A percentile compares a stretch with the other conserved stretches of the same genome.
These are phyloP conservation scores for Neocucurbitaria cava DNA, from an alignment of 2,329 filamentous ascomycete species.

Conservation along the genomic window DNA sequence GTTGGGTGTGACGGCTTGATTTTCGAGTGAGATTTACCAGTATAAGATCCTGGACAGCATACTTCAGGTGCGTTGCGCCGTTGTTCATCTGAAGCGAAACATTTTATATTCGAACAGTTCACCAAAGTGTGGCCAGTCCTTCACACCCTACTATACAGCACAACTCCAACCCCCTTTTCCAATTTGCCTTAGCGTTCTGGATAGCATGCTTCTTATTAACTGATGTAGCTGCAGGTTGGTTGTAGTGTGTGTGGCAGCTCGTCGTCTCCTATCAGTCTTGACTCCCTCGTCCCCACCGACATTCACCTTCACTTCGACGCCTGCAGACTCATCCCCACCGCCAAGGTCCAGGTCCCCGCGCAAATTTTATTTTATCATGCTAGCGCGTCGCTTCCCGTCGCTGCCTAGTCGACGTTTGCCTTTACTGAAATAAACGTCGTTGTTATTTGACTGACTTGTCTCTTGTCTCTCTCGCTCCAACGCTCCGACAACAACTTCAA, in stretches of 20 bases:
- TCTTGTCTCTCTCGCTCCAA: slow-evolving; percentile 3
- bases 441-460: slow-evolving; percentile 1
- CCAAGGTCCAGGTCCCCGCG: background rate
- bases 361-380: slow-evolving; percentile 6
- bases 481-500: background rate
- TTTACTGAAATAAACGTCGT: slow-evolving; percentile 14
- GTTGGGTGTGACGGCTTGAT: slow-evolving; percentile 30
- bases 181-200: too few relatives aligned
- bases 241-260: too few relatives aligned
- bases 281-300: background rate
- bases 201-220: too few relatives aligned
- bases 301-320: slow-evolving; percentile 18
- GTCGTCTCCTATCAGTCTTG: background rate
- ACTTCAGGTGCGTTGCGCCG: background rate
- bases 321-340: slow-evolving; percentile 7
- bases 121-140: too few relatives aligned
- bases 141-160: too few relatives aligned
- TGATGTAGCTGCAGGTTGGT: too few relatives aligned
- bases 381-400: slow-evolving; percentile 14
- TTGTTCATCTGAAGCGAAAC: background rate
- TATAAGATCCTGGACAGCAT: background rate
- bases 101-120: background rate
- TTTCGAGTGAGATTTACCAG: background rate
- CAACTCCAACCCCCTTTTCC: too few relatives aligned
- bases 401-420: slow-evolving; percentile 1